Evolutionary conservation across 73 alveolate species (phyloP).

Genomic region (Uronychia setigera): DNA sequence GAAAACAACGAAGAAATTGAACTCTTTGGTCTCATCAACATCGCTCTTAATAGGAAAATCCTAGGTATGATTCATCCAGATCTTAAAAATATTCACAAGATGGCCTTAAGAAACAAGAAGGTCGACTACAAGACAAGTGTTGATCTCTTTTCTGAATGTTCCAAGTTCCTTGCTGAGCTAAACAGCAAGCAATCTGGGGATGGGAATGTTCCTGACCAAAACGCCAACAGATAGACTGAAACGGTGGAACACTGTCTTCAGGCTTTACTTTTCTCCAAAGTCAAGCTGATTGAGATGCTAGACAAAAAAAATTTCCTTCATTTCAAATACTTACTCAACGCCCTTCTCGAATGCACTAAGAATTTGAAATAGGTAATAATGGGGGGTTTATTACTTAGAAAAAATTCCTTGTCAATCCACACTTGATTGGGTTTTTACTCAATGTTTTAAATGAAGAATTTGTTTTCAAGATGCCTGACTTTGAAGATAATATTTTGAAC

Average conservation of each 20-base stretch:
- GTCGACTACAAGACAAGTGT: conserved; percentile 64
- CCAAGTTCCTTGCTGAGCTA: conserved; percentile 37
- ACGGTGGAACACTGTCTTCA: conserved; percentile 32
- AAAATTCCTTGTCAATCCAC: conserved; percentile 4
- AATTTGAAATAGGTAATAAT: conserved; percentile 41
- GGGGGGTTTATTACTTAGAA: conserved; percentile 21
- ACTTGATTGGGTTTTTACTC: conserved; percentile 22
- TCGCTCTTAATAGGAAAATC: conserved; percentile 52
- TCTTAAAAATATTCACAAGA: conserved; percentile 48
- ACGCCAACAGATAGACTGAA: conserved; percentile 14
- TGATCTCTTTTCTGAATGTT: conserved; percentile 58
- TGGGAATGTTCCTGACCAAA: conserved; percentile 7
- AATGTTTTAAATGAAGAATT: conserved; percentile 35
- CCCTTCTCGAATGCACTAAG: conserved; percentile 56
- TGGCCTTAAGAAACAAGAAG: conserved; percentile 42
- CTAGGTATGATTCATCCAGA: conserved; percentile 45
- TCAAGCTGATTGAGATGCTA: conserved; percentile 26
- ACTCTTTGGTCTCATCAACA: conserved; percentile 55
- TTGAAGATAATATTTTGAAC: conserved; percentile 37
- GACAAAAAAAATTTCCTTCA: conserved; percentile 33
- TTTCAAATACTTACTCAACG: conserved; percentile 53
- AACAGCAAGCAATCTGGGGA: conserved; percentile 22
- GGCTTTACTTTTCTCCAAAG: conserved; percentile 46
- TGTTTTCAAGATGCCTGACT: conserved; percentile 36
- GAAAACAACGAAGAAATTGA: conserved; percentile 50